Evolutionary conservation across 805 yeast genomes (phyloP), one percentile per base, ranked within the genome.

Genomic region (Myxozyma melibiosi): DNA sequence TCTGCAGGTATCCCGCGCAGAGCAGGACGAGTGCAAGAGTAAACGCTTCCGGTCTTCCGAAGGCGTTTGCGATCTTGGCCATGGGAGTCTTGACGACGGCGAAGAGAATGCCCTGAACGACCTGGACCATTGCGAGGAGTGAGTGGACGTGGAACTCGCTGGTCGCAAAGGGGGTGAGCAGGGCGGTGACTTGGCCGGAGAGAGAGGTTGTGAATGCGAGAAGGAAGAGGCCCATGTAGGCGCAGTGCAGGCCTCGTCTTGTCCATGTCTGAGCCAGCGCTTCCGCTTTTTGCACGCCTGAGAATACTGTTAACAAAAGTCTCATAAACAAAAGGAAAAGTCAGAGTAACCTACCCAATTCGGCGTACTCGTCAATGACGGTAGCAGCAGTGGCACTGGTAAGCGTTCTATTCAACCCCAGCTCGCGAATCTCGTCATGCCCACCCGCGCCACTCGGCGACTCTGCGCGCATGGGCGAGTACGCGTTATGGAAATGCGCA

Each of bases 11-110:
- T 28, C 79, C 78, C 30, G 73, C 52, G n/a, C 70, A 66, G 53
- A 72, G 71, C 16, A 76, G 50, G 18, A 63, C n/a, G 7, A 75
- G 48, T 4, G 71, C 67, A 22, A 74, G 30, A 13, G 68, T 55
- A 50, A 74, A 74, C 7, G 77, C 74, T 55, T 68, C 67, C n/a
- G 75, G 71, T 58, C 78, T 71, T 2, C 78, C 77, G 37, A 74
- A 67, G 31, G 74, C 69, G 58, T 76, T 78, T 1, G 78, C 69
- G 27, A 76, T 45, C 62, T 75, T 76, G 31, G 78, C 78, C 64
- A 76, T 61, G 20, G 75, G 63, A 3, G 79, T 75, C 50, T 73
- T 70, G 2, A 72, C 67, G 9, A 74, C 74, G 20, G 78, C 73
- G 42, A 71, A 68, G 40, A 76, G 68, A 51, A 77, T 71, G n/a